Evolutionary conservation across 176 grass and related monocot genomes (phyloP), one percentile per base, ranked within the genome.

Genomic region (Ampelocalamus luodianensis): DNA sequence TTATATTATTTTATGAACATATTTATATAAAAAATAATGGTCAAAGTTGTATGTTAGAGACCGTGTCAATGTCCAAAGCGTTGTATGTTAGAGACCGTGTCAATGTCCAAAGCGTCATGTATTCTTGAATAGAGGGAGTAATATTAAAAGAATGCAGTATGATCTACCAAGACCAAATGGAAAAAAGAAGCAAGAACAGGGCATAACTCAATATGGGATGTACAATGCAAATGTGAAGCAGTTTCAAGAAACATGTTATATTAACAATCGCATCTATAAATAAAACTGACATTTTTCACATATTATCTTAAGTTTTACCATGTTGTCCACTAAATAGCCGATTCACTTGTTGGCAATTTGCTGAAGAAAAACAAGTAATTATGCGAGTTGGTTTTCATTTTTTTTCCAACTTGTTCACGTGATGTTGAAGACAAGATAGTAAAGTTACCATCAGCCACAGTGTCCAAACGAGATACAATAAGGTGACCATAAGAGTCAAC

Each of bases 401-500:
- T 53, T 58, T 74, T 67, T 32, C 6, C 10, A 29, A 56, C 64
- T 43, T 65, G 67, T 65, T 17, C 46, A 81, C 29, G 4, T 1
- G 56, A 89, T 49, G 39, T 60, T 42, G 23, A 66, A 79, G 29
- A 82, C 43, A 88, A 74, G 38, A 59, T 51, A 83, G 77, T 85
- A 82, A 90, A 88, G 50, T 86, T 98, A 98, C 93, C 93, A 87
- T 94, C 86, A 84, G 72, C 79, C 39, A 72, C 65, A 27, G 32
- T 86, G 46, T 95, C 90, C 76, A 98, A 70, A 77, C 39, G 78
- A 50, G 96, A 98, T 63, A 98, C 86, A 83, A 95, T 98, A 76
- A 98, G 80, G 74, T 98, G 96, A 14, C 96, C 91, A 66, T 91
- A 95, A 18, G 85, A 88, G 59, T 98, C 96, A 22, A 92, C 93